phyloP scores from a whole-genome alignment of 495 filamentous ascomycete species.

The Aspergillus cristatus region DNA sequence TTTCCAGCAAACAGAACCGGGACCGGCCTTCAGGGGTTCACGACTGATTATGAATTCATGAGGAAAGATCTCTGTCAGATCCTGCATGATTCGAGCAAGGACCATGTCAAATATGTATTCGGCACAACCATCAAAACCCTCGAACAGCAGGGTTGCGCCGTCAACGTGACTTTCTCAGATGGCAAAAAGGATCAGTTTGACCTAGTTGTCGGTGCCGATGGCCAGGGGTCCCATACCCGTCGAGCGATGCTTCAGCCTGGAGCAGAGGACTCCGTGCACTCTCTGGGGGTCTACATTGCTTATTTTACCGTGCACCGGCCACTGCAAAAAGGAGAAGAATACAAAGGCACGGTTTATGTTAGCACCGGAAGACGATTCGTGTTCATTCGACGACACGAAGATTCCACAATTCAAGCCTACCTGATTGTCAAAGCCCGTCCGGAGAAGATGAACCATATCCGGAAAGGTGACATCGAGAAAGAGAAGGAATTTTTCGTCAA shows the following conservation, averaged over 20 bases:
- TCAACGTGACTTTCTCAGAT: conserved; percentile 29
- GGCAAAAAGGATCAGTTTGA: conserved; percentile 29
- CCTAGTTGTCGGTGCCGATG: conserved; percentile 43
- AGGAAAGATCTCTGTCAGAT: conserved; percentile 31
- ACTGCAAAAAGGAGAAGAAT: conserved; percentile 14
- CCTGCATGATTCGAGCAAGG: conserved; percentile 23
- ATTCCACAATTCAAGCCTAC: conserved; percentile 32
- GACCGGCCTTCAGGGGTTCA: conserved; percentile 20
- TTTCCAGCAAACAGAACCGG: conserved; percentile 22
- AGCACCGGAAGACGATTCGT: conserved; percentile 22
- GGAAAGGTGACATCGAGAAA: conserved; percentile 5
- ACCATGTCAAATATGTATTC: conserved; percentile 21
- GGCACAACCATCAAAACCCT: conserved; percentile 11
- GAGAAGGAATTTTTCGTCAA: conserved; percentile 31
- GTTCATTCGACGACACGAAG: conserved; percentile 31
- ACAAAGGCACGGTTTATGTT: conserved; percentile 24
- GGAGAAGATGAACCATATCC: conserved; percentile 11
- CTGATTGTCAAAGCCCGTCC: conserved; percentile 16
- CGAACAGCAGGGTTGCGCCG: conserved; percentile 8
- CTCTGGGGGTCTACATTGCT: conserved; percentile 18
- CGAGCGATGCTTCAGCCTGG: conserved; percentile 20
- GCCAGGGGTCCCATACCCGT: conserved; percentile 32
- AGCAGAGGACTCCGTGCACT: conserved; percentile 13
- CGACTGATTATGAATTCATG: conserved; percentile 40
- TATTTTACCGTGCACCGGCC: conserved; percentile 32